phyloP scores from a whole-genome alignment of 768 basidiomycete species.

The Tylopilus balloui region DNA sequence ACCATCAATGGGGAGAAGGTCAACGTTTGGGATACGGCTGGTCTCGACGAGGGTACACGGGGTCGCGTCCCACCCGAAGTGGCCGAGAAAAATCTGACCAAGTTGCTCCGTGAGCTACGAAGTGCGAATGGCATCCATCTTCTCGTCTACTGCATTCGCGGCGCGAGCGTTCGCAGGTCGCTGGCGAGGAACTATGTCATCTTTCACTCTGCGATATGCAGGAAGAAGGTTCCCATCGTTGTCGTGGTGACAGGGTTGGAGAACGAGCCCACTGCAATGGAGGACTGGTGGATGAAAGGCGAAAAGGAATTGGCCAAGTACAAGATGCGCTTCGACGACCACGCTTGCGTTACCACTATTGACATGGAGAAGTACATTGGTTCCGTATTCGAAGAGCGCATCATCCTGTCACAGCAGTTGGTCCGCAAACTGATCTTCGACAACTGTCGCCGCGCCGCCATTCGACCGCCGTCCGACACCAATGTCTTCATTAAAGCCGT shows the following conservation, averaged over 20 bases:
- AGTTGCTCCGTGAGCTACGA: slow-evolving; percentile 31
- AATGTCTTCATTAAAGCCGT: slow-evolving; percentile 26
- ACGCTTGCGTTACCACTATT: slow-evolving; percentile 42
- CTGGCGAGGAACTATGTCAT: slow-evolving; percentile 29
- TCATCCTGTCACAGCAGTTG: slow-evolving; percentile 18
- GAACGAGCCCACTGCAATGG: slow-evolving; percentile 31
- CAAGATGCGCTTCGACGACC: slow-evolving; percentile 35
- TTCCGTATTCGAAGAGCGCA: slow-evolving; percentile 17
- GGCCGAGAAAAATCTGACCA: slow-evolving; percentile 24
- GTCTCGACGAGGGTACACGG: slow-evolving; percentile 27
- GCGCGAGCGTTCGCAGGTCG: slow-evolving; percentile 22
- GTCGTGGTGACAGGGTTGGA: slow-evolving; percentile 33
- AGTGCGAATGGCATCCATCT: slow-evolving; percentile 28
- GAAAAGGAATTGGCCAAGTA: slow-evolving; percentile 27
- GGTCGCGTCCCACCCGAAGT: slow-evolving; percentile 23
- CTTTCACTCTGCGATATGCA: slow-evolving; percentile 29
- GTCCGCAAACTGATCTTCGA: slow-evolving; percentile 22
- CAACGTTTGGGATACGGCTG: slow-evolving; percentile 33
- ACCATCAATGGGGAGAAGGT: slow-evolving; percentile 12
- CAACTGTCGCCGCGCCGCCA: slow-evolving; percentile 14
- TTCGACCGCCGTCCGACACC: slow-evolving; percentile 16
- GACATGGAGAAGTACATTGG: slow-evolving; percentile 11
- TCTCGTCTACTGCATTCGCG: slow-evolving; percentile 34
- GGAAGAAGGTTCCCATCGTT: slow-evolving; percentile 31
- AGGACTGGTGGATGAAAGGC: slow-evolving; percentile 38